Base-by-base conservation (phyloP, 2,329 filamentous ascomycete species). In the Neofusicoccum cordaticola region DNA sequence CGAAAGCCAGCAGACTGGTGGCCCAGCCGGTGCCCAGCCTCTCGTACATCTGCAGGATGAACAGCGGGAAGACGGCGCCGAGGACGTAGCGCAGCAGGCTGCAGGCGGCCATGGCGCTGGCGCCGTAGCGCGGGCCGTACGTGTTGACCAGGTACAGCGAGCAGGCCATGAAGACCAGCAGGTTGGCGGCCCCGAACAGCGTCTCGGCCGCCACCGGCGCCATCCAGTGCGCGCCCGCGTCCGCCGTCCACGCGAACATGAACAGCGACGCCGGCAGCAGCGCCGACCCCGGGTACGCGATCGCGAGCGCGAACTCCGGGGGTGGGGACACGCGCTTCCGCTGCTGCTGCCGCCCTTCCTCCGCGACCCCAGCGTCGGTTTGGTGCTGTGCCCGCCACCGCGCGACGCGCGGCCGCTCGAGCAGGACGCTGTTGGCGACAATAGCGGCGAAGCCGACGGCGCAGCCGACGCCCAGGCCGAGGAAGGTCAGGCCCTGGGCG, bases 81-180 rank as follows among this genome's bases (percentile, higher is more conserved):
- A 88, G 78, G 0, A 73, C 73, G 67, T 88, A 89, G 27, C 87
- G 75, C 1, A 84, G 77, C 11, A 89, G 75, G 1, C 83, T 82
- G 66, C 88, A 89, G 1, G 87, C 87, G 6, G 84, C 85, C 56
- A 84, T 77, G 0, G 85, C 85, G 65, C 83, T 87, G 0, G 87
- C 86, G 0, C 86, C 82, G 9, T 84, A 82, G 13, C 79, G 76
- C 0, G 83, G 80, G 2, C 83, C 80, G 68, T 87, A 89, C 0
- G 82, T 81, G 69, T 89, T 86, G 6, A 83, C 76, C 1, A 82
- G 78, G 69, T 87, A 88, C 2, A 81, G 78, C 42, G 52, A 66
- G 34, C 44, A 65, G 41, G 65, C 42, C 22, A 78, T 69, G 70
- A 78, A 78, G 17, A 78, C 69, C 35, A 68, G 66, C n/a, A 74